Conservation (phyloP, 768 basidiomycete genomes). For the Megacollybia marginata region DNA sequence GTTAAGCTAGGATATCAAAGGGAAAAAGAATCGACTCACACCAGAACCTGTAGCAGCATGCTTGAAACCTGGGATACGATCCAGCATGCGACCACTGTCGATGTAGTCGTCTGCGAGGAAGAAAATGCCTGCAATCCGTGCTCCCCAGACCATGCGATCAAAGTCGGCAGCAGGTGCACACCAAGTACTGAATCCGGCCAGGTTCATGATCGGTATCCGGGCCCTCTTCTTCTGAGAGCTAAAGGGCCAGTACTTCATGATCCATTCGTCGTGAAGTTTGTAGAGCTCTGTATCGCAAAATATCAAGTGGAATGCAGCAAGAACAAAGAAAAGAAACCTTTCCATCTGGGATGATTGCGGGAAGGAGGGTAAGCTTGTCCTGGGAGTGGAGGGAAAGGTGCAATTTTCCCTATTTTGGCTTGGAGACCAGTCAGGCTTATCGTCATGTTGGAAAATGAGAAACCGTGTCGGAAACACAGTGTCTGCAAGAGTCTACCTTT, state of each 20-base stretch:
- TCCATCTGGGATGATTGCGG: constrained; percentile 5
- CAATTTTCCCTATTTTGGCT: too few relatives aligned
- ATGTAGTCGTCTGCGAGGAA: constrained; percentile 7
- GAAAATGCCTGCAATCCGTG: constrained; percentile 5
- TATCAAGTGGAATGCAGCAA: too few relatives aligned
- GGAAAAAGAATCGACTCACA: constrained; percentile 1
- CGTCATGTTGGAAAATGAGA: too few relatives aligned
- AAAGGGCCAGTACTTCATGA: constrained; percentile 9
- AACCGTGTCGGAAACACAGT: too few relatives aligned
- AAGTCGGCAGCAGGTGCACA: constrained; percentile 8
- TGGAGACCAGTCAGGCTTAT: too few relatives aligned
- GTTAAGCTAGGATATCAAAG: too few relatives aligned
- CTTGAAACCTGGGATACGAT: constrained; percentile 7
- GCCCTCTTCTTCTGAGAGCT: background rate
- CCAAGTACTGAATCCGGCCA: constrained; percentile 8
- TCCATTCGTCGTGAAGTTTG: constrained; percentile 6
- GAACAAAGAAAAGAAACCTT: too few relatives aligned
- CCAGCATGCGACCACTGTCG: constrained; percentile 6
- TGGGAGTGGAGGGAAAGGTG: too few relatives aligned
- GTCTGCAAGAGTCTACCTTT: too few relatives aligned
- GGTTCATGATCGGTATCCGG: constrained; percentile 7
- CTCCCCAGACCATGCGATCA: constrained; percentile 9
- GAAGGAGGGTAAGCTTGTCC: constrained; percentile 6
- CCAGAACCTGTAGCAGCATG: constrained; percentile 6
- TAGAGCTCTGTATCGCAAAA: too few relatives aligned